Evolutionary conservation across 768 basidiomycete genomes (phyloP), one percentile per base, ranked within the genome.

Genomic region (Boletus tylopilopsis): DNA sequence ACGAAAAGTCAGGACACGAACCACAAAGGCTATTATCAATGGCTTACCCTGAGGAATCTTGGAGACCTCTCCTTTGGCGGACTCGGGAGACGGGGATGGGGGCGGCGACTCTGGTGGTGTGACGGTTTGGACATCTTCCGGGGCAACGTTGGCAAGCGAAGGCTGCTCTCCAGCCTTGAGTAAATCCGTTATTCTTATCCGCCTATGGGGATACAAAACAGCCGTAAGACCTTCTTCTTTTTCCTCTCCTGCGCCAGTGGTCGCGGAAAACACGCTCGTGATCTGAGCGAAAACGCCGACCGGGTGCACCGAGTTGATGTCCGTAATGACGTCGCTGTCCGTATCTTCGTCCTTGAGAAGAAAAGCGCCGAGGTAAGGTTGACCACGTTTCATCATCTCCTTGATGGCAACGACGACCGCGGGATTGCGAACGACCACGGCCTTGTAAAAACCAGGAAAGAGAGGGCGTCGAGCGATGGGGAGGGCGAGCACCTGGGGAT

Each of bases 241-340:
- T 45, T 82, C 81, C 37, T 82, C 84, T 7, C 76, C 79, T 0
- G 76, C 72, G 25, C 62, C 77, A 45, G 67, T 60, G 37, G 68
- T 71, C 3, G 80, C 87, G 1, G 87, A 77, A 68, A 94, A 94
- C 1, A 94, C 86, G 56, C 90, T 93, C 1, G 94, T 97, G 45
- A 97, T 93, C 70, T 98, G 95, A 2, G 94, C 94, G 61, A 98
- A 96, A 6, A 97, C 94, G 38, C 95, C 95, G 49, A 97, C 93
- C 1, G 80, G 81, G 67, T 97, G 90, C 6, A 97, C 93, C 36
- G 87, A 83, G 69, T 90, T 80, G 47, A 91, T 69, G 61, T 89
- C 88, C 50, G 89, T 87, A 57, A 97, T 95, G 49, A 94, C 79
- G 68, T 98, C 95, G 64, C 85, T 87, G 69, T 98, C 95, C 38